Conservation (phyloP, 768 basidiomycete species). For the Rhodosporidiobolus sp. region DNA sequence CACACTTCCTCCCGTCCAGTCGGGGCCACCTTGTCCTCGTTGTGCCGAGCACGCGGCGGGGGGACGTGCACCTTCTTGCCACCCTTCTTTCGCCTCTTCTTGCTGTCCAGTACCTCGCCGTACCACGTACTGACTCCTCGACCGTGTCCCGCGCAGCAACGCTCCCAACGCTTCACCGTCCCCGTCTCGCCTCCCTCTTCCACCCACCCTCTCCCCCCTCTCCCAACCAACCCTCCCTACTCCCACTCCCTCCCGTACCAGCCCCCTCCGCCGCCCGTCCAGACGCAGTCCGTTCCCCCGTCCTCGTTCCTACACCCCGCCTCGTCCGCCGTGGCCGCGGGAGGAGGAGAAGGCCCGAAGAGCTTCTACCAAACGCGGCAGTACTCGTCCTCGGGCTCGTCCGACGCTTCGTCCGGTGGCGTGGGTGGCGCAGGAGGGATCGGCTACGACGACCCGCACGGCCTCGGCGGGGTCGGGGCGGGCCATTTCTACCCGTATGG, state of each 20-base stretch:
- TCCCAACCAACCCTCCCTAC: background rate
- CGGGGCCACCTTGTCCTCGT: too few relatives aligned
- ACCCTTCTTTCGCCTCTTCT: too few relatives aligned
- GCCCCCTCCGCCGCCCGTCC: conserved; percentile 20
- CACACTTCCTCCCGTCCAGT: background rate
- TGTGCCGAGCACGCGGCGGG: too few relatives aligned
- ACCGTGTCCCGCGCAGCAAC: conserved; percentile 36
- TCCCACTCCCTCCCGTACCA: conserved; percentile 14
- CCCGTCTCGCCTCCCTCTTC: background rate
- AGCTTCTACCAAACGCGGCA: too few relatives aligned
- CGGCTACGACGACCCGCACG: too few relatives aligned
- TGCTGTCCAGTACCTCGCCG: too few relatives aligned
- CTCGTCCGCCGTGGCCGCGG: background rate
- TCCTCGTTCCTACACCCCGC: background rate
- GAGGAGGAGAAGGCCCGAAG: background rate
- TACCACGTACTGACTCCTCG: background rate
- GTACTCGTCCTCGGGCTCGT: background rate
- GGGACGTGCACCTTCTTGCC: too few relatives aligned
- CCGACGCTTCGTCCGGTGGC: too few relatives aligned
- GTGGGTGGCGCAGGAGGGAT: too few relatives aligned
- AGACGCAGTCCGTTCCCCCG: background rate
- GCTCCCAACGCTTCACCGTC: conserved; percentile 43
- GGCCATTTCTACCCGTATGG: too few relatives aligned
- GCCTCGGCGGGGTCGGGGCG: too few relatives aligned
- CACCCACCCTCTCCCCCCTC: background rate